Percentiles rank a stretch among this genome's conserved stretches.
These are phyloP conservation scores for Otatea glauca DNA, from an alignment of 176 grass and related monocot species.

Conservation along the genomic window DNA sequence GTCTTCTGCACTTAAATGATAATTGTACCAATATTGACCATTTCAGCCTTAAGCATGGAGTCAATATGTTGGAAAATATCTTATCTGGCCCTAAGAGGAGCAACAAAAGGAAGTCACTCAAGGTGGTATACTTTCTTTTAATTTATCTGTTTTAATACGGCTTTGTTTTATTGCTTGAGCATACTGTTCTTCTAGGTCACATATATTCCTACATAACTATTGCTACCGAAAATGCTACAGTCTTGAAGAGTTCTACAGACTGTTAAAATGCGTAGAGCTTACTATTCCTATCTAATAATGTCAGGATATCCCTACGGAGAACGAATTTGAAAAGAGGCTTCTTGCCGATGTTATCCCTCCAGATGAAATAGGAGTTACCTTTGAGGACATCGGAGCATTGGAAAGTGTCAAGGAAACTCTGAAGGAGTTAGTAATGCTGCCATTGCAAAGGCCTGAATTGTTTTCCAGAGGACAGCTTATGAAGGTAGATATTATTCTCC, in stretches of 20 bases:
- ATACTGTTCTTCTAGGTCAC: not conserved
- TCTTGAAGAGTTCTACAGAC: slow-evolving; percentile 4
- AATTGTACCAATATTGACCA: slow-evolving; percentile 28
- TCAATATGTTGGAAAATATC: slow-evolving; percentile 80
- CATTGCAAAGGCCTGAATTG: slow-evolving; percentile 96
- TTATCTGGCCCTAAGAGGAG: slow-evolving; percentile 66
- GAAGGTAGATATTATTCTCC: slow-evolving; percentile 58
- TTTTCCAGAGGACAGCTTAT: slow-evolving; percentile 93
- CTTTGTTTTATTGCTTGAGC: not conserved
- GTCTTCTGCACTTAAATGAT: slow-evolving; percentile 13
- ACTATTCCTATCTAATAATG: slow-evolving; percentile 46
- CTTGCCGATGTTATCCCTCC: slow-evolving; percentile 95
- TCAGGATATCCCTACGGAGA: slow-evolving; percentile 88
- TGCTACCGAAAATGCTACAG: slow-evolving; percentile 7
- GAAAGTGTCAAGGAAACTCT: slow-evolving; percentile 93
- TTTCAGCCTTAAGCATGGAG: slow-evolving; percentile 81
- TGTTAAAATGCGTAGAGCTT: slow-evolving; percentile 35
- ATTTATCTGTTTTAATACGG: slow-evolving; percentile 3
- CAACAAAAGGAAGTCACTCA: slow-evolving; percentile 85
- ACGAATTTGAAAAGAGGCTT: slow-evolving; percentile 97
- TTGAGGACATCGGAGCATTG: slow-evolving; percentile 91
- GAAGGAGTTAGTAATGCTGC: slow-evolving; percentile 99
- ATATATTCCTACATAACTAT: not conserved
- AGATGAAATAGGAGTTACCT: slow-evolving; percentile 85
- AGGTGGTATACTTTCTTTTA: slow-evolving; percentile 52